Evolutionary conservation across 768 basidiomycete species (phyloP).

Genomic region (Rhodosporidiobolus sp.): DNA sequence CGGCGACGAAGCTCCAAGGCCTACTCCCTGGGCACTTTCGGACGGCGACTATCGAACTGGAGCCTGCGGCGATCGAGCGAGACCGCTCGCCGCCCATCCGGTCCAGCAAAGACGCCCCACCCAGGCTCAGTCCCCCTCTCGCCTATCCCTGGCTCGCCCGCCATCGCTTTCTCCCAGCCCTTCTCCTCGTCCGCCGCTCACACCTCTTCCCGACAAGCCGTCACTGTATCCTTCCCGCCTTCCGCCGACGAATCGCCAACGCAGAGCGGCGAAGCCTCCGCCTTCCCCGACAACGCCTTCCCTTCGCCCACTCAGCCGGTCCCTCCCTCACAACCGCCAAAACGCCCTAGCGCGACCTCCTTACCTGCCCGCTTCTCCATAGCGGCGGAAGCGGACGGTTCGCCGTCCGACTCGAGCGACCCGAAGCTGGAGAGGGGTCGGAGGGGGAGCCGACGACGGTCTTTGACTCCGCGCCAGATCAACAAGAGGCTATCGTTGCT

Average conservation of each 20-base stretch:
- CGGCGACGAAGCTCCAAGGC: slow-evolving; percentile 1
- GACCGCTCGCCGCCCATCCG: background rate
- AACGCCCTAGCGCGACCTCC: background rate
- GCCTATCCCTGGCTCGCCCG: background rate
- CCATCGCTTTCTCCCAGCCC: background rate
- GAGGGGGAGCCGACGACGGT: background rate
- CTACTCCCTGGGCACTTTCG: slow-evolving; percentile 10
- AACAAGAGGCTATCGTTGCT: slow-evolving; percentile 27
- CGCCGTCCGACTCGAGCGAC: too few relatives aligned
- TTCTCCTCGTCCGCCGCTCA: background rate
- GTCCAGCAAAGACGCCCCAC: background rate
- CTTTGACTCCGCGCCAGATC: slow-evolving; percentile 24
- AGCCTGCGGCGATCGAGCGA: slow-evolving; percentile 12
- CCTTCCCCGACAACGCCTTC: too few relatives aligned
- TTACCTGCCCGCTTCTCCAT: background rate
- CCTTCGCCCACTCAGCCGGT: background rate
- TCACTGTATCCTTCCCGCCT: background rate
- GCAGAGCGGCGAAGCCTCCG: too few relatives aligned
- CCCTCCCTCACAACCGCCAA: background rate
- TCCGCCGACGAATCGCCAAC: background rate
- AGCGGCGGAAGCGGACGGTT: background rate
- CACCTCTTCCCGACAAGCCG: background rate
- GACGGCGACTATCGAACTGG: slow-evolving; percentile 10
- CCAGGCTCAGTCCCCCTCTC: background rate
- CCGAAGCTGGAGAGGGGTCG: too few relatives aligned